A percentile compares a stretch with the other conserved stretches of the same genome.
phyloP scores from a whole-genome alignment of 2,329 filamentous ascomycete genomes.

The Polychaeton citri region DNA sequence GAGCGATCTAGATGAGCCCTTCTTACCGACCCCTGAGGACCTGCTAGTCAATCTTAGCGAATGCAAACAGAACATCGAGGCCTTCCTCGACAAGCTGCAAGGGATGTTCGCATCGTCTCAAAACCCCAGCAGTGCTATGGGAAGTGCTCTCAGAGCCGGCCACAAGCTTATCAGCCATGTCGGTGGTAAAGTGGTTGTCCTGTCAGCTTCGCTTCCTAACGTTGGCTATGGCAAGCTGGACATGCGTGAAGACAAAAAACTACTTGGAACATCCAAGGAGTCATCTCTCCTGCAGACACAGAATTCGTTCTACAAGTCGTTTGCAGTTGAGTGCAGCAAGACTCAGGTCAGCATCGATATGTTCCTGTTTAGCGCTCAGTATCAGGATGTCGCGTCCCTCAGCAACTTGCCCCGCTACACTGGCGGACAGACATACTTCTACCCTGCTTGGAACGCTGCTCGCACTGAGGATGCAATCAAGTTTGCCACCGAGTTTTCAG shows the following conservation, averaged over 20 bases:
- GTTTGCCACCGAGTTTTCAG: conserved; percentile 91
- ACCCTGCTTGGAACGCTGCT: conserved; percentile 93
- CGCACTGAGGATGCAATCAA: conserved; percentile 93
- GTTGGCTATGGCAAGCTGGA: conserved; percentile 80
- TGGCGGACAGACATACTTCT: conserved; percentile 96
- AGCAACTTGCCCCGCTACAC: conserved; percentile 94
- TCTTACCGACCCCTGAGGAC: conserved; percentile 85
- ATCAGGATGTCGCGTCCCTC: conserved; percentile 92
- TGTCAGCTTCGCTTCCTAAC: conserved; percentile 83
- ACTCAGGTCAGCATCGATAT: conserved; percentile 97
- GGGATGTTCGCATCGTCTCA: conserved; percentile 95
- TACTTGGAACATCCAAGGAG: conserved; percentile 88
- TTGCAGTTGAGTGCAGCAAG: conserved; percentile 97
- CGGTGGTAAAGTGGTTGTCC: conserved; percentile 85
- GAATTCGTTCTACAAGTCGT: conserved; percentile 97
- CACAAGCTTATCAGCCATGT: conserved; percentile 93
- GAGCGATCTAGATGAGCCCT: conserved; percentile 90
- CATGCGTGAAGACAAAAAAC: conserved; percentile 91
- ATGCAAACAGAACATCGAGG: conserved; percentile 80
- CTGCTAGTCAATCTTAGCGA: conserved; percentile 80
- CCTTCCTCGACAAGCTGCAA: conserved; percentile 79
- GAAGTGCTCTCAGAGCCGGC: conserved; percentile 78
- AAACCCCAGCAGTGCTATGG: conserved; percentile 83
- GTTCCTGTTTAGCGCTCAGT: conserved; percentile 92
- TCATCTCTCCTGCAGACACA: conserved; percentile 74